Conservation (phyloP, 768 basidiomycete species). For the Mycena galopus region DNA sequence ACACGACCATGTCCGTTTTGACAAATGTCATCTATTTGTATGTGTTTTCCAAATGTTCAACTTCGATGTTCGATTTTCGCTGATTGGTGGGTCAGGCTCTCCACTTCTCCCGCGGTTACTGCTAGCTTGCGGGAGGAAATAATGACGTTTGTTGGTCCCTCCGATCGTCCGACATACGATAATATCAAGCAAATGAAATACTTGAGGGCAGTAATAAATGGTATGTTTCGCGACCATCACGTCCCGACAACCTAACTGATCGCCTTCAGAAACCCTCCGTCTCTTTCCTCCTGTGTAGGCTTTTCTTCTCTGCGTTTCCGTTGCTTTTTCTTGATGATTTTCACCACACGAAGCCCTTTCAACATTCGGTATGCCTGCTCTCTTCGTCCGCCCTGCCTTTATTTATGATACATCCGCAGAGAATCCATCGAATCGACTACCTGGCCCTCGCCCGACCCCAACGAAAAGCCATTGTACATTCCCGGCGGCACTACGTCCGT, state of each 20-base stretch:
- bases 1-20: background rate
- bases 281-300: background rate
- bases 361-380: background rate
- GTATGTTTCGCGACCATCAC: background rate
- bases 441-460: background rate
- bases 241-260: no score
- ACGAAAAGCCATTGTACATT: background rate
- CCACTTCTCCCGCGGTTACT: background rate
- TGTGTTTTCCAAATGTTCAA: no score
- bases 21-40: background rate
- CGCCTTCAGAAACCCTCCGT: background rate
- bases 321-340: no score
- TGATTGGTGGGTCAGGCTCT: background rate
- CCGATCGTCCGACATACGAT: background rate
- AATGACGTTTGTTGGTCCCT: background rate
- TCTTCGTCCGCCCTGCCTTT: background rate
- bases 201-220: background rate
- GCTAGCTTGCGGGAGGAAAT: background rate
- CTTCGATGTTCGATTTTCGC: no score
- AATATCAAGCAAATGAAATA: background rate
- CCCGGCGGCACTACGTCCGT: background rate
- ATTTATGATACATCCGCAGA: background rate
- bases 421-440: background rate
- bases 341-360: background rate
- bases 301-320: no score